phyloP scores from a whole-genome alignment of 1,284 basidiomycete species.

The Cutaneotrichosporon mucoides region DNA sequence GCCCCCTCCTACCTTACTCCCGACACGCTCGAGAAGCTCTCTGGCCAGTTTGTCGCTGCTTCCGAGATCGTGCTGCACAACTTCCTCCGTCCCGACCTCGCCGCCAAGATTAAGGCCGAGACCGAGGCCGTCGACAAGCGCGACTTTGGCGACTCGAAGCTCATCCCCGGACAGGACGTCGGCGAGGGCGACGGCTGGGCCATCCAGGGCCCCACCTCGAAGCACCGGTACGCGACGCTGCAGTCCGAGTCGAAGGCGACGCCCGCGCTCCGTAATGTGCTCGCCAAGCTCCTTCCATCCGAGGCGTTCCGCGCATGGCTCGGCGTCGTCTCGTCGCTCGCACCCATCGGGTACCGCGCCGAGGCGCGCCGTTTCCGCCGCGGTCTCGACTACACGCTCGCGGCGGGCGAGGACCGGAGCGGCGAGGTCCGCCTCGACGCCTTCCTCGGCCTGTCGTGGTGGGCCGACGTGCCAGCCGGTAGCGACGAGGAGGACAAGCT shows the following conservation, averaged over 20 bases:
- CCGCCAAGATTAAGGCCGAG: slow-evolving; percentile 62
- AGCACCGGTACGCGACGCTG: slow-evolving; percentile 83
- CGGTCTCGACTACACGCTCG: slow-evolving; percentile 92
- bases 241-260: slow-evolving; percentile 22
- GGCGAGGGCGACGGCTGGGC: slow-evolving; percentile 61
- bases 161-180: slow-evolving; percentile 61
- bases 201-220: slow-evolving; percentile 83
- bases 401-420: slow-evolving; percentile 71
- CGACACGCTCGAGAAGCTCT: slow-evolving; percentile 74
- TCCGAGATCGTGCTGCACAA: slow-evolving; percentile 86
- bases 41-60: slow-evolving; percentile 77
- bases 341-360: slow-evolving; percentile 67
- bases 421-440: slow-evolving; percentile 77
- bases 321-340: slow-evolving; percentile 68
- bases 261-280: slow-evolving; percentile 61
- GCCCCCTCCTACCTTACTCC: slow-evolving; percentile 86
- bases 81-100: slow-evolving; percentile 69
- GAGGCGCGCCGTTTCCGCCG: slow-evolving; percentile 86
- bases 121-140: slow-evolving; percentile 62
- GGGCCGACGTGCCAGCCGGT: slow-evolving; percentile 51
- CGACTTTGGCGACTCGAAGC: slow-evolving; percentile 51
- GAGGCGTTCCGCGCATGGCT: slow-evolving; percentile 88
- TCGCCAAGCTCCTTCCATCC: slow-evolving; percentile 66
- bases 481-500: slow-evolving; percentile 50
- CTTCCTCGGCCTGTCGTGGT: slow-evolving; percentile 83